These are phyloP conservation scores for Nakaseomyces bracarensis DNA, from an alignment of 1,139 yeast species.

Conservation along the genomic window DNA sequence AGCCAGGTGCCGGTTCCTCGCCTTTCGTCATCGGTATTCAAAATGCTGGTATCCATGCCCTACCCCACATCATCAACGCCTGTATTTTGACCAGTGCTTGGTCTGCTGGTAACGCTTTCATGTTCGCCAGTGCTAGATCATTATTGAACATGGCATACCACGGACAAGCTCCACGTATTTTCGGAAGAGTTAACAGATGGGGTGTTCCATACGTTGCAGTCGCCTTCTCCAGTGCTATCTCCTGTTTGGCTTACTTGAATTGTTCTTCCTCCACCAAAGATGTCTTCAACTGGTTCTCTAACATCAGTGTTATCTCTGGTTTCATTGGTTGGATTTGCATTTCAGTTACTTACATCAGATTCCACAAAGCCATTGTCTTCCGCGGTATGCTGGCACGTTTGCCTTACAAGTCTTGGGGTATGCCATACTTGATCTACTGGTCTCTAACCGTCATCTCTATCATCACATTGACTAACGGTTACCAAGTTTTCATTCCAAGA, in stretches of 20 bases:
- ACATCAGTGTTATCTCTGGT: constrained; percentile 71
- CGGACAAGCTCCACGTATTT: constrained; percentile 42
- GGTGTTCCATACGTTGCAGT: constrained; percentile 42
- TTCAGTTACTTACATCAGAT: constrained; percentile 54
- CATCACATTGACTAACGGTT: constrained; percentile 50
- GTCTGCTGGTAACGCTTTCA: constrained; percentile 43
- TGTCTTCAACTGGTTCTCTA: constrained; percentile 63
- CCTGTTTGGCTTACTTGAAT: constrained; percentile 37
- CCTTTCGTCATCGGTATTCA: constrained; percentile 49
- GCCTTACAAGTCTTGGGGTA: constrained; percentile 40
- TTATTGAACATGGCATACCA: constrained; percentile 42
- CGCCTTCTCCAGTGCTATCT: constrained; percentile 26
- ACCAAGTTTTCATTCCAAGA: constrained; percentile 40
- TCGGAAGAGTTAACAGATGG: constrained; percentile 36
- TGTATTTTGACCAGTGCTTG: constrained; percentile 45
- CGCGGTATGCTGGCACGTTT: constrained; percentile 46
- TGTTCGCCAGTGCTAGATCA: constrained; percentile 39
- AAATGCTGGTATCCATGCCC: constrained; percentile 41
- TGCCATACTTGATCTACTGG: constrained; percentile 45
- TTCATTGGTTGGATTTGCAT: constrained; percentile 67
- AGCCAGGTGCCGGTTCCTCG: constrained; percentile 44
- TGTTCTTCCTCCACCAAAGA: constrained; percentile 34
- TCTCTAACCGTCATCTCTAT: constrained; percentile 39
- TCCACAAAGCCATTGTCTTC: constrained; percentile 49
- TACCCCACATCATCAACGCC: constrained; percentile 46